A percentile compares a stretch with the other conserved stretches of the same genome.
These are phyloP conservation scores for Erysimum cheiri DNA, from an alignment of 441 rosid species.

Conservation along the genomic window DNA sequence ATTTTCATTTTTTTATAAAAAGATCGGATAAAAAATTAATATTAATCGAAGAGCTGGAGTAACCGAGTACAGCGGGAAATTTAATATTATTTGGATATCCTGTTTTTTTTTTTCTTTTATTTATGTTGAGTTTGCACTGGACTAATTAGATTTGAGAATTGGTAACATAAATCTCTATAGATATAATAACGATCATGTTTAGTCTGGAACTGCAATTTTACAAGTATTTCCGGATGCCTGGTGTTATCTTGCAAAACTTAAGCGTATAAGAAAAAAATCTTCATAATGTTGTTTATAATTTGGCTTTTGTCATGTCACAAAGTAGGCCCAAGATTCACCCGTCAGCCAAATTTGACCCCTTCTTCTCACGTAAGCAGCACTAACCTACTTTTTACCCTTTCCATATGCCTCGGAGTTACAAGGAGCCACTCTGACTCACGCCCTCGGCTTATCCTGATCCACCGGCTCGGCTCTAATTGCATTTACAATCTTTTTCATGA, in stretches of 20 bases:
- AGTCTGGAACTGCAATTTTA: neutral
- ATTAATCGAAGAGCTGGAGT: neutral
- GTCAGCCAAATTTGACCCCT: conserved; percentile 38
- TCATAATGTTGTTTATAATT: too few relatives aligned
- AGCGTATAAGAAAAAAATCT: neutral
- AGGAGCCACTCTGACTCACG: neutral
- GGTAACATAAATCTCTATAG: neutral
- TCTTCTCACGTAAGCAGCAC: conserved; percentile 30
- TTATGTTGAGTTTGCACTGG: neutral
- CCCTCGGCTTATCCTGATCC: neutral
- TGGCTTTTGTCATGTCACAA: conserved; percentile 33
- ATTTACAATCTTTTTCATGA: neutral
- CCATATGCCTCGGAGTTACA: conserved; percentile 34
- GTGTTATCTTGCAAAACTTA: neutral
- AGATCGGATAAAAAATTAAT: neutral
- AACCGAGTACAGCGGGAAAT: neutral
- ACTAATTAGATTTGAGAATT: neutral
- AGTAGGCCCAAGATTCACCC: conserved; percentile 29
- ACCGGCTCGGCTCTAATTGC: conserved; percentile 17
- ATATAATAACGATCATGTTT: neutral
- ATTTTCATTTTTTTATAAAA: neutral
- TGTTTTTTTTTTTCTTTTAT: neutral
- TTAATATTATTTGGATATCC: neutral
- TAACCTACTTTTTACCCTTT: conserved; percentile 21
- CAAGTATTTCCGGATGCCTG: neutral